phyloP scores from a whole-genome alignment of 495 filamentous ascomycete genomes.

The Penicillium odoratum region DNA sequence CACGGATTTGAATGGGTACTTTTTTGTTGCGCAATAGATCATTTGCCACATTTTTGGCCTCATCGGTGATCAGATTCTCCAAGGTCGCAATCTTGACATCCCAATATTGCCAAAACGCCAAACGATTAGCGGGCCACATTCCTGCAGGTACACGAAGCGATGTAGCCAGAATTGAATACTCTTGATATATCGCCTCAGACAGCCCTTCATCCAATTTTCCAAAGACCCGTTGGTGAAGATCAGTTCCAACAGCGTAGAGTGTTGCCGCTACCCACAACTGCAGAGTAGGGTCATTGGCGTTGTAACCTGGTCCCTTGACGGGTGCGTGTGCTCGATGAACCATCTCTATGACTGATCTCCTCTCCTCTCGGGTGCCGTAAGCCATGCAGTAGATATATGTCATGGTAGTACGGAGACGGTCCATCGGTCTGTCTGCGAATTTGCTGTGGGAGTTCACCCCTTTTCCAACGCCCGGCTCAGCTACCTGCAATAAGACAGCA shows the following conservation, averaged over 20 bases:
- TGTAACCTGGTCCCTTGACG: conserved; percentile 33
- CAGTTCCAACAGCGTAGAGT: conserved; percentile 36
- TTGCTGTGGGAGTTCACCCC: conserved; percentile 39
- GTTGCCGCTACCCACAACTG: conserved; percentile 48
- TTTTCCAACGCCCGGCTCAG: conserved; percentile 39
- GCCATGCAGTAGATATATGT: conserved; percentile 46
- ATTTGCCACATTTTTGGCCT: conserved; percentile 34
- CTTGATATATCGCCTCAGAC: conserved; percentile 33
- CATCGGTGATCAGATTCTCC: conserved; percentile 21
- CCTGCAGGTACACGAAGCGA: conserved; percentile 34
- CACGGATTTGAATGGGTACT: conserved; percentile 23
- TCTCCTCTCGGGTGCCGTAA: conserved; percentile 37
- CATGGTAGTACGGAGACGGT: conserved; percentile 45
- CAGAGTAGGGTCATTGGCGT: conserved; percentile 34
- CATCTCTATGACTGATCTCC: conserved; percentile 33
- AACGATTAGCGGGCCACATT: conserved; percentile 37
- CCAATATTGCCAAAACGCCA: conserved; percentile 46
- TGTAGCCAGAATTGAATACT: conserved; percentile 39
- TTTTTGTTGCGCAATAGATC: conserved; percentile 33
- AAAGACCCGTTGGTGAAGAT: conserved; percentile 38
- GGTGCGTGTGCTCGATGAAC: conserved; percentile 35
- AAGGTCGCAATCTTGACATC: conserved; percentile 32
- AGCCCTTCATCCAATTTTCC: conserved; percentile 22
- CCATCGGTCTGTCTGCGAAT: conserved; percentile 39
- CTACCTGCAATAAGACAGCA: conserved; percentile 43